Base-by-base conservation (phyloP, 140 eudicot species). In the Senecio squalidus region DNA sequence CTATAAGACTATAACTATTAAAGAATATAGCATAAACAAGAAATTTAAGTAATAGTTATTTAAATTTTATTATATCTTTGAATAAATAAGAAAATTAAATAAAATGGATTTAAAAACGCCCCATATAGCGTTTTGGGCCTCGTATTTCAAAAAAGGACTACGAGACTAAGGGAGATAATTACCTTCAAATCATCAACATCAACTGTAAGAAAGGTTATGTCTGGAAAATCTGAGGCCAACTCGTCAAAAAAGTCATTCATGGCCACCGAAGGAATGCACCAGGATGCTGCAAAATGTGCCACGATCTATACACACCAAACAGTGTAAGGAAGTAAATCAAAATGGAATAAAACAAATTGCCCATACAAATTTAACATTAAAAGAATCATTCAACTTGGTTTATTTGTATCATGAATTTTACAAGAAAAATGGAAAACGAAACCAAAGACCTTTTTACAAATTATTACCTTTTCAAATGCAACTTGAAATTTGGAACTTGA, bases 141-240 rank as follows among this genome's bases (percentile, higher is more conserved):
- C n/a, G n/a, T n/a, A n/a, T n/a, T n/a, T n/a, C n/a, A n/a, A n/a
- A n/a, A n/a, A n/a, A n/a, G n/a, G n/a, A n/a, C n/a, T n/a, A n/a
- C 16, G 45, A 16, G 28, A n/a, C 22, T 25, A 21, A 2, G 24
- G 14, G 22, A 9, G 8, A 40, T 24, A 15, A 14, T 58, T 77
- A 88, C 94, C 96, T 84, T 73, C 13, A 78, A 84, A 50, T 82
- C 91, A 62, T 86, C 95, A 55, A 86, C 88, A 72, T 88, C 96
- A 39, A 88, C 87, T 1, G 33, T 24, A 36, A 84, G 75, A 68
- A 88, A 88, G 60, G 74, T 13, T 20, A 76, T 71, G 74, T 76
- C 75, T 22, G 56, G 63, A 70, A 81, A 57, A 54, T 20, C 55
- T 27, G 72, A 62, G 69, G 94, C 94, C 58, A 78, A 28, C 41